Evolutionary conservation across 2,329 filamentous ascomycete genomes (phyloP), one percentile per base, ranked within the genome.

Genomic region (Hypoxylon sp.): DNA sequence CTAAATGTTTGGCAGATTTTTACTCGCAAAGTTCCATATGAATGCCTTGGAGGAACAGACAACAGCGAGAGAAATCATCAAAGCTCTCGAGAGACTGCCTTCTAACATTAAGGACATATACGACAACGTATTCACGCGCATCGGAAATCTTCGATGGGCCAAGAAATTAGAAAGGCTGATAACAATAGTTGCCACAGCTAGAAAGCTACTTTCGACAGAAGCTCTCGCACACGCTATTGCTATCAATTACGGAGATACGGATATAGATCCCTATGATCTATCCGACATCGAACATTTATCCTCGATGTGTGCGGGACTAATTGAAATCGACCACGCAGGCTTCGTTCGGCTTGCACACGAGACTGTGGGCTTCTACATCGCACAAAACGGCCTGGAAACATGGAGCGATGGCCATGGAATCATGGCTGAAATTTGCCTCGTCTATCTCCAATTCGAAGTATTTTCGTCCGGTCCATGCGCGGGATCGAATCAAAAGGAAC

Each of bases 281-380:
- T 42, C 38, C 13, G 27, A 23, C 19, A 42, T 42, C 12, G 16
- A 23, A n/a, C 26, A 42, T n/a, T 15, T 42, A 31, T 21, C 38
- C 11, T 42, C 38, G n/a, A 42, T 42, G 38, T 42, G 38, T 31
- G 26, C n/a, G 5, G 38, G 38, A 5, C 17, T 42, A 17, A 31
- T 42, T 7, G 38, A 42, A 15, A 42, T 42, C 23, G 38, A 42
- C 5, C 38, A 42, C 6, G 16, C 38, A 11, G 38, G 38, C 17
- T 42, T 42, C 11, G 38, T 42, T 27, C 25, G 38, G 5, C 38
- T 31, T 11, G 38, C 38, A n/a, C 38, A 42, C n/a, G 38, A 42
- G 26, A 42, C 38, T 20, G 27, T 42, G 21, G 38, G 38, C 17
- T 42, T 31, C 9, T 42, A 42, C 21, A 31, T 42, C 27, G 38